phyloP scores from a whole-genome alignment of 2,329 filamentous ascomycete species.

The Pseudogymnoascus sp. region DNA sequence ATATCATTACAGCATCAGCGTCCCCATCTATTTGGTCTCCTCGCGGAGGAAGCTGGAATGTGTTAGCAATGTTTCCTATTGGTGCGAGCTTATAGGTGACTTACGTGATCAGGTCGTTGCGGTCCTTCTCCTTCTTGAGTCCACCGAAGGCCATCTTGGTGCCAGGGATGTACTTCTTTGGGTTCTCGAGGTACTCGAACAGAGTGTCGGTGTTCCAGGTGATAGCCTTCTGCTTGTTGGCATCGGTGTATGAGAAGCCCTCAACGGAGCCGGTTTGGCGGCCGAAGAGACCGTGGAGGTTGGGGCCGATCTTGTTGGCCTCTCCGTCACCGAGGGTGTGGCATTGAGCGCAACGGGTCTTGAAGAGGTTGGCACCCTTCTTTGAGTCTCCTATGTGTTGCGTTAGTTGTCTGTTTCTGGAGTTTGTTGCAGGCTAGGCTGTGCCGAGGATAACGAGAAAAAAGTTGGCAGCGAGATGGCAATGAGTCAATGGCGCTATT shows the following conservation, averaged over 20 bases:
- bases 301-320: slow-evolving; percentile 96
- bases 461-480: not conserved
- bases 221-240: slow-evolving; percentile 97
- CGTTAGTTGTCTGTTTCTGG: not conserved
- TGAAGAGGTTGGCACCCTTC: slow-evolving; percentile 99
- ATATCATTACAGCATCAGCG: slow-evolving; percentile 25
- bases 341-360: slow-evolving; percentile 97
- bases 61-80: slow-evolving; percentile 15
- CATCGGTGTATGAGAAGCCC: slow-evolving; percentile 96
- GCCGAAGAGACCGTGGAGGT: slow-evolving; percentile 94
- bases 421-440: not conserved
- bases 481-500: not conserved
- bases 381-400: slow-evolving; percentile 66
- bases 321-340: slow-evolving; percentile 88
- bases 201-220: slow-evolving; percentile 80
- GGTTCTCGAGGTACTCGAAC: slow-evolving; percentile 99
- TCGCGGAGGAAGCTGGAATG: slow-evolving; percentile 56
- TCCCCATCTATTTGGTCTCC: slow-evolving; percentile 55
- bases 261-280: slow-evolving; percentile 87
- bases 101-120: slow-evolving; percentile 97
- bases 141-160: slow-evolving; percentile 99
- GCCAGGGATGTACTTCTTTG: slow-evolving; percentile 99
- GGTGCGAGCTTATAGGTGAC: slow-evolving; percentile 31
- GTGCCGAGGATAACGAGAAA: not conserved
- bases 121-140: slow-evolving; percentile 99